Evolutionary conservation across 345 rosid genomes (phyloP), one percentile per base, ranked within the genome.

Genomic region (Bruguiera sexangula): DNA sequence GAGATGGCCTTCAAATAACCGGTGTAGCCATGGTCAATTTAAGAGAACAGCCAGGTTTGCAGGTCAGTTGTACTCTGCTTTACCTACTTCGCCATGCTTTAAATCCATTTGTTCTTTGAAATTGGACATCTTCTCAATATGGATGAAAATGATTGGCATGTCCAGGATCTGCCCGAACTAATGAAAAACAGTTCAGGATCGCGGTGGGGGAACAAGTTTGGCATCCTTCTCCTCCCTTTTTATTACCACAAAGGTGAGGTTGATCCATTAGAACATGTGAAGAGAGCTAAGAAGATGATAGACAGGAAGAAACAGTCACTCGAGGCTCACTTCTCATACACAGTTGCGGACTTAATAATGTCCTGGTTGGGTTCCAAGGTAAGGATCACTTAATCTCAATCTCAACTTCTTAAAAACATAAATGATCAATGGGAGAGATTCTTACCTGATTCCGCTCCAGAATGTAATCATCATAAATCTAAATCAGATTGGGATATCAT

Each of bases 11-110:
- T 21, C 81, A 67, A 21, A 4, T 85, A 52, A 85, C 87, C 16
- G 87, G 95, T n/a, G 20, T 82, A 8, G 85, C 91, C 2, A 78
- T 82, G 87, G 87, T 89, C 32, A 89, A 89, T 57, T 63, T 89
- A 63, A 77, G 95, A 75, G 48, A 80, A 52, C 84, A 80, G 27
- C 66, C 76, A 19, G 82, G 79, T n/a, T 43, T 82, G 57, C 87
- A 82, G 82, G 88, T 86, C 31, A 54, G 64, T 63, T 46, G 22
- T 6, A 16, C 48, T 1, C 43, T 46, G 46, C 1, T 18, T 22
- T 5, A 30, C 1, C 20, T 43, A 2, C 50, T 3, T 0, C 5
- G 4, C 5, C 5, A 43, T 13, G 50, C 18, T 13, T 43, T 43
- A 43, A 43, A 43, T 43, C 50, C 15, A 43, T 11, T 43, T 13